Percentiles rank a stretch among this genome's conserved stretches.
phyloP scores from a whole-genome alignment of 306 rosid species.

The Adenanthera pavonina region DNA sequence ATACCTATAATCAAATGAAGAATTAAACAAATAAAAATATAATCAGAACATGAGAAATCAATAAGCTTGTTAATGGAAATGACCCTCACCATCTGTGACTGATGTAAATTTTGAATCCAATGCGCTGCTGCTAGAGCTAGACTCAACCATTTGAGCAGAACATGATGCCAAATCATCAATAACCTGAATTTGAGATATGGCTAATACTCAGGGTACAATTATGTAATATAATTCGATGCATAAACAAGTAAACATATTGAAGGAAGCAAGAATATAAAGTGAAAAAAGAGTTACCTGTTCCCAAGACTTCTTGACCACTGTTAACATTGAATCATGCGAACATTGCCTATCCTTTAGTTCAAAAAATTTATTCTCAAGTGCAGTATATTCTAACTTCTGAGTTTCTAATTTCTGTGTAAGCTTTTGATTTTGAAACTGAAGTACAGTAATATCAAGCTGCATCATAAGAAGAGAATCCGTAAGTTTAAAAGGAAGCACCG shows the following conservation, averaged over 20 bases:
- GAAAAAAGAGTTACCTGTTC: constrained; percentile 58
- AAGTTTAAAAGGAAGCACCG: constrained; percentile 30
- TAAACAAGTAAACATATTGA: constrained; percentile 11
- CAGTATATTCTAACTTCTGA: constrained; percentile 76
- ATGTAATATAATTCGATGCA: constrained; percentile 2
- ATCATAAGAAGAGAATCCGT: constrained; percentile 41
- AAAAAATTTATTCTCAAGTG: constrained; percentile 65
- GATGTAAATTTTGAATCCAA: constrained; percentile 45
- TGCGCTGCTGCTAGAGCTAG: constrained; percentile 48
- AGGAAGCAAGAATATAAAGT: constrained; percentile 34
- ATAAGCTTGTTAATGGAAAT: constrained; percentile 10
- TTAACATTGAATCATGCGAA: constrained; percentile 64
- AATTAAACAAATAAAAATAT: constrained; percentile 28
- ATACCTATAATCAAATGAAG: constrained; percentile 28
- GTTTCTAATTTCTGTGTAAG: constrained; percentile 87
- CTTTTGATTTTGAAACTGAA: constrained; percentile 92
- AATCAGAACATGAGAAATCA: constrained; percentile 6
- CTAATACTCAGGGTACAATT: constrained; percentile 31
- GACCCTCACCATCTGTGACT: constrained; percentile 55
- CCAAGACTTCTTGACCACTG: constrained; percentile 76
- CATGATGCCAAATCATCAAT: constrained; percentile 70
- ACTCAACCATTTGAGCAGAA: constrained; percentile 59
- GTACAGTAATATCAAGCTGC: constrained; percentile 85
- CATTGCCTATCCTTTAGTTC: constrained; percentile 71
- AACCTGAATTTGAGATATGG: constrained; percentile 56